phyloP scores from a whole-genome alignment of 305 asterid genomes.

The Solanum chacoense region DNA sequence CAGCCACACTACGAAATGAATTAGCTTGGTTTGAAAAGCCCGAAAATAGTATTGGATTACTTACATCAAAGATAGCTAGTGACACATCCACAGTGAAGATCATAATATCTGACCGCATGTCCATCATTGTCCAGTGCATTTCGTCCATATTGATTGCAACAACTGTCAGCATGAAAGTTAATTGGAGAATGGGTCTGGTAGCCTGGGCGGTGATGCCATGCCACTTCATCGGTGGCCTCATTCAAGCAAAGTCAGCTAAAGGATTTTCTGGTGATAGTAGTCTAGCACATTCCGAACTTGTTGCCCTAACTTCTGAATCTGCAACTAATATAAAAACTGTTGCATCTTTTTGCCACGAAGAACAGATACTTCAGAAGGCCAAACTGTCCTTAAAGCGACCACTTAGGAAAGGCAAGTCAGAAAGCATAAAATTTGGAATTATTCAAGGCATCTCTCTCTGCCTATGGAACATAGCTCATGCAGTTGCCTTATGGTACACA shows the following conservation, averaged over 20 bases:
- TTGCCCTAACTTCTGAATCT: conserved; percentile 68
- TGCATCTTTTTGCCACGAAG: conserved; percentile 70
- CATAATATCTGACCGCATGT: conserved; percentile 67
- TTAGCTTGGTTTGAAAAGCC: conserved; percentile 73
- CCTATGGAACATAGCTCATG: conserved; percentile 87
- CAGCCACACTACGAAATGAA: conserved; percentile 61
- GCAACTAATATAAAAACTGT: conserved; percentile 53
- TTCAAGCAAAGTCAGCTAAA: conserved; percentile 81
- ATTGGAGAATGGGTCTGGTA: conserved; percentile 81
- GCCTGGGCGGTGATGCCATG: conserved; percentile 94
- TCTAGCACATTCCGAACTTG: conserved; percentile 52
- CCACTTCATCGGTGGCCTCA: conserved; percentile 77
- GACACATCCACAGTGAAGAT: conserved; percentile 72
- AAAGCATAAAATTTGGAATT: conserved; percentile 61
- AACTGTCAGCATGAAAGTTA: conserved; percentile 51
- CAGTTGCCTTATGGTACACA: conserved; percentile 75
- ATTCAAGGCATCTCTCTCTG: conserved; percentile 78
- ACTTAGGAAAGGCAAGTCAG: conserved; percentile 37
- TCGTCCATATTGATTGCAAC: conserved; percentile 75
- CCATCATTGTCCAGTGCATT: conserved; percentile 65
- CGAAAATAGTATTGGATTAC: conserved; percentile 49
- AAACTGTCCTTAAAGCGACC: conserved; percentile 39
- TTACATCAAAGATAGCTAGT: conserved; percentile 52
- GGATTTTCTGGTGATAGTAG: conserved; percentile 54
- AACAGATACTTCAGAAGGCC: conserved; percentile 48